phyloP scores from a whole-genome alignment of 371 early-diverging fungal species.

The Mortierella polycephala region DNA sequence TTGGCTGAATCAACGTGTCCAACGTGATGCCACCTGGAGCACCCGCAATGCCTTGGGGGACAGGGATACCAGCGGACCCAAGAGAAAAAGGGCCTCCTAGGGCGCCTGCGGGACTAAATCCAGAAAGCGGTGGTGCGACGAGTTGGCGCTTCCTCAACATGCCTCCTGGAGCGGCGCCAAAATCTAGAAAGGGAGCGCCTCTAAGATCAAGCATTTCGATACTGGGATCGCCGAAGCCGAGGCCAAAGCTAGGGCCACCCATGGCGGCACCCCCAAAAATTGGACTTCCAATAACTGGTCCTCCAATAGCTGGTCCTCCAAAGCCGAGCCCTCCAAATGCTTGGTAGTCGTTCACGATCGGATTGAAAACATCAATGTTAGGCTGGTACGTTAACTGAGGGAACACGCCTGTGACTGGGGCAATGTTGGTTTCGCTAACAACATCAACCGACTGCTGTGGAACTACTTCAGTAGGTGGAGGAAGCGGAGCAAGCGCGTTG shows the following conservation, averaged over 20 bases:
- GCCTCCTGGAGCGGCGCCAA: not conserved
- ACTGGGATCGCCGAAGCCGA: no score
- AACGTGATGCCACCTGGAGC: slow-evolving; percentile 13
- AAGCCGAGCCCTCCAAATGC: not conserved
- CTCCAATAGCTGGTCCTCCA: not conserved
- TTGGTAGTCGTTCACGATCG: slow-evolving; percentile 21
- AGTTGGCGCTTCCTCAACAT: slow-evolving; percentile 16
- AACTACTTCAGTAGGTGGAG: not conserved
- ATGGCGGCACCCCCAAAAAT: not conserved
- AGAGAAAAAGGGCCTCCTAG: not conserved
- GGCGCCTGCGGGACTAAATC: not conserved
- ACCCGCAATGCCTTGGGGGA: slow-evolving; percentile 2
- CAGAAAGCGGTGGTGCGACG: not conserved
- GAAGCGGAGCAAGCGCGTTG: no score
- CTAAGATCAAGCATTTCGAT: not conserved
- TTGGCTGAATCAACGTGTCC: slow-evolving; percentile 41
- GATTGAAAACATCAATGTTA: slow-evolving; percentile 20
- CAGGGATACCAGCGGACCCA: not conserved
- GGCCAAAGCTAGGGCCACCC: not conserved
- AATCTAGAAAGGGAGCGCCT: not conserved
- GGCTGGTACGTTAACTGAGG: slow-evolving; percentile 33
- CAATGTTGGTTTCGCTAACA: slow-evolving; percentile 24
- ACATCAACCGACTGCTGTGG: slow-evolving; percentile 16
- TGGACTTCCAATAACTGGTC: not conserved
- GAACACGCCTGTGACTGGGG: slow-evolving; percentile 29